Conservation (phyloP, 2,329 filamentous ascomycete genomes). For the Fusarium citri region DNA sequence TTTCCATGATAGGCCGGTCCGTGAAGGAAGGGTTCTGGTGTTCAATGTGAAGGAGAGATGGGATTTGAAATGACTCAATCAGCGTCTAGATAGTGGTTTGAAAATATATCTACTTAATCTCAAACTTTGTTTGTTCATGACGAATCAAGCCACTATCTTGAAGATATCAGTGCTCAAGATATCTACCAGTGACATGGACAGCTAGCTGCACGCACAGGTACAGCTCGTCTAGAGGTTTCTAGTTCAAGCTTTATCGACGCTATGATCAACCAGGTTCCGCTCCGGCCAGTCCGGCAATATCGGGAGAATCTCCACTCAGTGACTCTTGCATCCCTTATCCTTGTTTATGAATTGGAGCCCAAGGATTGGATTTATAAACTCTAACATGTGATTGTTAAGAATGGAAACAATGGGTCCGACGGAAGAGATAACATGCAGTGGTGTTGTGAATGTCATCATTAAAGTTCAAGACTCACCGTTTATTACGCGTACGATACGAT, state of each 20-base stretch:
- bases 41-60: background rate
- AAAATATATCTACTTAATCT: conserved; percentile 5
- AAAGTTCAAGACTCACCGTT: conserved; percentile 8
- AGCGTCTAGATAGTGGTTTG: conserved; percentile 4
- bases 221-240: conserved; percentile 27
- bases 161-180: background rate
- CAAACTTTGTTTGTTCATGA: background rate
- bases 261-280: conserved; percentile 29
- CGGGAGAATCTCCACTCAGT: conserved; percentile 20
- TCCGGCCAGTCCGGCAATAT: conserved; percentile 28
- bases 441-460: conserved; percentile 1
- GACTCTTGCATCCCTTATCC: background rate
- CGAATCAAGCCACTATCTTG: background rate
- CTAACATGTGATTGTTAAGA: conserved; percentile 34
- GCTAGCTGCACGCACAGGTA: background rate
- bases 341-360: conserved; percentile 14
- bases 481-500: conserved; percentile 35
- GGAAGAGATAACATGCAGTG: conserved; percentile 6
- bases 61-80: conserved; percentile 3
- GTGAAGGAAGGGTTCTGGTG: background rate
- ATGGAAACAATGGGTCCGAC: conserved; percentile 7
- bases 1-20: background rate
- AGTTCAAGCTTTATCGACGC: conserved; percentile 31
- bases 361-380: conserved; percentile 22
- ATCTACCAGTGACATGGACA: background rate